Evolutionary conservation across 202 grass and related monocot genomes (phyloP).

Genomic region (Hordeum pubiflorum): DNA sequence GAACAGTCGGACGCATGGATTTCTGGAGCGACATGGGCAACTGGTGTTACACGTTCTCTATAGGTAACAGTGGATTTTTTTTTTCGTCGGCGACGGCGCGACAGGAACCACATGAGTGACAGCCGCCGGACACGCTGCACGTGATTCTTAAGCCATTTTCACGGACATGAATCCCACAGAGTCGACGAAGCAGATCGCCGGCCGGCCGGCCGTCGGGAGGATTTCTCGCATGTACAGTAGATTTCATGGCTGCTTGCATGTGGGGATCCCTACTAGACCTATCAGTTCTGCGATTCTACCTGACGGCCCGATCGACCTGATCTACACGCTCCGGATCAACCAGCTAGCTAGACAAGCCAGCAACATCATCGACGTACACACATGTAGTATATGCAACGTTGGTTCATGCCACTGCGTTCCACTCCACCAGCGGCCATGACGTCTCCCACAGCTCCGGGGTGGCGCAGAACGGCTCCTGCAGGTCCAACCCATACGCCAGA

Average conservation of each 20-base stretch:
- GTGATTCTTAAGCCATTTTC: background rate
- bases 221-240: background rate
- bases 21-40: background rate
- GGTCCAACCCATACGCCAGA: background rate
- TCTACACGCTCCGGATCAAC: background rate
- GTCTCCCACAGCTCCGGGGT: conserved; percentile 40
- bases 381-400: background rate
- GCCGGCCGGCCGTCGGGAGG: background rate
- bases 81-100: background rate
- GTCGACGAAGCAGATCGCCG: background rate
- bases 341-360: background rate
- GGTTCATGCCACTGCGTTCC: conserved; percentile 39
- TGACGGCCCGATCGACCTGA: background rate
- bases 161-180: background rate
- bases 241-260: background rate
- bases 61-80: background rate
- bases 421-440: conserved; percentile 36
- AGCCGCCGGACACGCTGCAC: background rate
- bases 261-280: background rate
- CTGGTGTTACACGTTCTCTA: background rate
- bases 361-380: background rate
- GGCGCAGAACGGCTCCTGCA: conserved; percentile 36
- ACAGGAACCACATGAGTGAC: background rate
- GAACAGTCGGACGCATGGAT: background rate
- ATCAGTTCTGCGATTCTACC: background rate